Base-by-base conservation (phyloP, 2,329 filamentous ascomycete species). In the Ceratocystis alfenasii region DNA sequence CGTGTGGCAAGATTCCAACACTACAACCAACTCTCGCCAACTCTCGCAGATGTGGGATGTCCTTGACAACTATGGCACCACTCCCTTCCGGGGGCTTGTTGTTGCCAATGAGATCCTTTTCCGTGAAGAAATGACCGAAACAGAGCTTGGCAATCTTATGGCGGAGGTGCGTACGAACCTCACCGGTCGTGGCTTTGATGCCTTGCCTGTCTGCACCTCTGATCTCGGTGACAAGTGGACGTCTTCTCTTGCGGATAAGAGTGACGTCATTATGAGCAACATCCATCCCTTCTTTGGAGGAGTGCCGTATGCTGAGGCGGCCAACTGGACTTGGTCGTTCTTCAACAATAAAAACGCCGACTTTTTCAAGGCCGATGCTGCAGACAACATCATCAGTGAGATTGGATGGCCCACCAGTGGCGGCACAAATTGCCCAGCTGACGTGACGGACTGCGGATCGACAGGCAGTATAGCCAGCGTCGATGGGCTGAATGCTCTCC, bases 221-320 rank as follows among this genome's bases (percentile, higher is more conserved):
- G 93, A 97, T 73, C 80, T 97, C 0, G 93, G 93, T 30, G 87
- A 94, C 71, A 88, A 93, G 71, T 97, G 93, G 93, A 87, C 85
- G 2, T 72, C 80, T 0, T 78, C 80, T 1, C 82, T 97, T 20
- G 88, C 88, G 0, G 71, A 76, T 3, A 80, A 84, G 63, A 88
- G 90, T 53, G 92, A 97, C 74, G 86, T 89, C 71, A 86, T 97
- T 75, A 96, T 97, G 92, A 88, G 90, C 70, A 97, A 97, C 73
- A 89, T 97, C 65, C 94, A 97, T 73, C 93, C 94, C 0, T 96
- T 97, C 80, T 97, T 97, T 73, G 88, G 87, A 0, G 93, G 93
- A 60, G 84, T 90, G 12, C 78, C 81, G 0, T 87, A 85, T 1
- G 78, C 83, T 1, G 74, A 81, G 1, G 90, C 90, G 0, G 87